Evolutionary conservation across 1,284 basidiomycete species (phyloP).

Genomic region (Pascua guehoae): DNA sequence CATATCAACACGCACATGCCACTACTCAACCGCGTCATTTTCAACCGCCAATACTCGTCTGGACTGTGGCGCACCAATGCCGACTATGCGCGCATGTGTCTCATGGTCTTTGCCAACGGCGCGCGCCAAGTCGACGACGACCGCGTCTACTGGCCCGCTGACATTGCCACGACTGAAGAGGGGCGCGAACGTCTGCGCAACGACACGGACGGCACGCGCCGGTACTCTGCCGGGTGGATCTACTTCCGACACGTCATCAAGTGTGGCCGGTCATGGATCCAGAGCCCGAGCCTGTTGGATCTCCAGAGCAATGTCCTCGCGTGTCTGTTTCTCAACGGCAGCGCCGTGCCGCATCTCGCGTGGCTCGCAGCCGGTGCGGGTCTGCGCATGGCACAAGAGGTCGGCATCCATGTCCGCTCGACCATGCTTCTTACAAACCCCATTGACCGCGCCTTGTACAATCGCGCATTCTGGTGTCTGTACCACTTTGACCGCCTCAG

Average conservation of each 20-base stretch:
- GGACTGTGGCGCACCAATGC: constrained; percentile 59
- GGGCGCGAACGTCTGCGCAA: constrained; percentile 33
- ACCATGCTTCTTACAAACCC: constrained; percentile 36
- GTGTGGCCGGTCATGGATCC: constrained; percentile 55
- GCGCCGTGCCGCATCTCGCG: constrained; percentile 64
- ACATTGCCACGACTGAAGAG: constrained; percentile 41
- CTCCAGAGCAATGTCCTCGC: constrained; percentile 59
- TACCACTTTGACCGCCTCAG: constrained; percentile 54
- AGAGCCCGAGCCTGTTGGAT: constrained; percentile 66
- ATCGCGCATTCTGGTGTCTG: constrained; percentile 71
- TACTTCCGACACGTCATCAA: constrained; percentile 65
- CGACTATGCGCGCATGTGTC: constrained; percentile 64
- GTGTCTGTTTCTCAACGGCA: constrained; percentile 54
- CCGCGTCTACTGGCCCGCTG: constrained; percentile 55
- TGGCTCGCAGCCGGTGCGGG: constrained; percentile 71
- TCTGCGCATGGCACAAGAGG: constrained; percentile 58
- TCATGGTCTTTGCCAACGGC: constrained; percentile 72
- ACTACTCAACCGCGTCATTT: constrained; percentile 72
- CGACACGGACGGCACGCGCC: constrained; percentile 40
- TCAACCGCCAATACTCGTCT: constrained; percentile 61
- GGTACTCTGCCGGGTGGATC: constrained; percentile 67
- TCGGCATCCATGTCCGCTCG: constrained; percentile 46
- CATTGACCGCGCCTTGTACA: constrained; percentile 65
- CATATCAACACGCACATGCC: constrained; percentile 62
- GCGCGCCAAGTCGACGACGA: constrained; percentile 64